phyloP scores from a whole-genome alignment of 805 yeast species.

The Nematodospora valgi region DNA sequence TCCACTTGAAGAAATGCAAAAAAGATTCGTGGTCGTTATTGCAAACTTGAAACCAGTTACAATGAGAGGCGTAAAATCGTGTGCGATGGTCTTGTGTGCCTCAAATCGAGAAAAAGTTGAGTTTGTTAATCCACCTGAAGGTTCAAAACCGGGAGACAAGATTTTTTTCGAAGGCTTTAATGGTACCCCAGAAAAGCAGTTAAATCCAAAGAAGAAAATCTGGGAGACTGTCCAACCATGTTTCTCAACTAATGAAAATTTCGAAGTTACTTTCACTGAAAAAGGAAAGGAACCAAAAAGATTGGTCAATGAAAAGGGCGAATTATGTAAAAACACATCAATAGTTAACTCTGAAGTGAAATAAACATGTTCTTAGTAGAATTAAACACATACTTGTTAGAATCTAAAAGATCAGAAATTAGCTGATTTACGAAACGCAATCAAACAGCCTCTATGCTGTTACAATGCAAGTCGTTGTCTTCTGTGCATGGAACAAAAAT shows the following conservation, averaged over 20 bases:
- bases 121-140: constrained; percentile 92
- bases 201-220: constrained; percentile 97
- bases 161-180: constrained; percentile 90
- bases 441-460: too few species aligned
- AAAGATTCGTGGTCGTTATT: constrained; percentile 83
- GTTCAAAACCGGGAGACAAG: constrained; percentile 93
- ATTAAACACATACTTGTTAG: too few species aligned
- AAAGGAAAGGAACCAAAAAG: constrained; percentile 72
- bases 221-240: constrained; percentile 95
- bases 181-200: constrained; percentile 83
- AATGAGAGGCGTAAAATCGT: constrained; percentile 95
- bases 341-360: constrained; percentile 71
- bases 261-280: constrained; percentile 76
- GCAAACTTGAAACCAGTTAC: constrained; percentile 97
- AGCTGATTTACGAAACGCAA: too few species aligned
- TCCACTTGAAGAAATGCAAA: constrained; percentile 93
- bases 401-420: too few species aligned
- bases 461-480: too few species aligned
- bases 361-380: too few species aligned
- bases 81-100: constrained; percentile 96
- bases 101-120: constrained; percentile 75
- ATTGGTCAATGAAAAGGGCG: constrained; percentile 79
- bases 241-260: constrained; percentile 73
- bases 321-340: constrained; percentile 68
- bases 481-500: too few species aligned